A percentile compares a stretch with the other conserved stretches of the same genome.
Conservation (phyloP, 805 yeast species). For the Wickerhamomyces silvicola region DNA sequence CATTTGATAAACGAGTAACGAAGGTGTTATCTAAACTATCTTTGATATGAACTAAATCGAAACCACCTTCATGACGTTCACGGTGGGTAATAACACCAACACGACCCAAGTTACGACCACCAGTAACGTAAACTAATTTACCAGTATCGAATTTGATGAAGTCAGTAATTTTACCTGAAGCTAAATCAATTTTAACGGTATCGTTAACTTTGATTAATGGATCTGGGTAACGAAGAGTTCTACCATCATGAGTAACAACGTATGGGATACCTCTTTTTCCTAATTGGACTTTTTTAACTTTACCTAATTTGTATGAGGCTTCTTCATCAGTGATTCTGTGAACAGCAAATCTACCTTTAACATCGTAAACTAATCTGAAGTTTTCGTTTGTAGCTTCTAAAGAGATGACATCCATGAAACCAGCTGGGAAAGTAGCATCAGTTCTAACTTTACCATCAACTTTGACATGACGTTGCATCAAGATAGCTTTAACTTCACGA, state of each 20-base stretch:
- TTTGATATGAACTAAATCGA: conserved; percentile 95
- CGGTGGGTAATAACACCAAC: conserved; percentile 94
- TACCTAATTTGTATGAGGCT: conserved; percentile 96
- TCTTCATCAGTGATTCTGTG: conserved; percentile 99
- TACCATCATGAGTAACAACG: conserved; percentile 99
- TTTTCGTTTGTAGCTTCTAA: conserved; percentile 98
- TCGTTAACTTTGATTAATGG: conserved; percentile 96
- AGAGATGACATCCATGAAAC: conserved; percentile 98
- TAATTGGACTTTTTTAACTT: conserved; percentile 95
- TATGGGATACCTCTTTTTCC: conserved; percentile 99
- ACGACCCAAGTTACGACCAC: conserved; percentile 98
- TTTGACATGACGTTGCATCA: conserved; percentile 97
- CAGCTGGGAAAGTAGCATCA: conserved; percentile 97
- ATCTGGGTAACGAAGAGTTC: conserved; percentile 99
- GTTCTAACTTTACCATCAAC: conserved; percentile 99
- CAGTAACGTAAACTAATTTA: conserved; percentile 86
- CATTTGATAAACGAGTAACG: conserved; percentile 91
- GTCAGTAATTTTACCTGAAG: conserved; percentile 88
- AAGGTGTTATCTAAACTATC: conserved; percentile 91
- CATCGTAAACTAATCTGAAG: conserved; percentile 98
- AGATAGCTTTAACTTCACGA: conserved; percentile 96
- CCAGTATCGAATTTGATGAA: conserved; percentile 91
- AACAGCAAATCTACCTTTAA: conserved; percentile 98
- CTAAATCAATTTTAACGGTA: conserved; percentile 95
- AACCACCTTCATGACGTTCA: conserved; percentile 97